These are phyloP conservation scores for Kodamaea kaohsiungensis DNA, from an alignment of 805 yeast species.

Conservation along the genomic window DNA sequence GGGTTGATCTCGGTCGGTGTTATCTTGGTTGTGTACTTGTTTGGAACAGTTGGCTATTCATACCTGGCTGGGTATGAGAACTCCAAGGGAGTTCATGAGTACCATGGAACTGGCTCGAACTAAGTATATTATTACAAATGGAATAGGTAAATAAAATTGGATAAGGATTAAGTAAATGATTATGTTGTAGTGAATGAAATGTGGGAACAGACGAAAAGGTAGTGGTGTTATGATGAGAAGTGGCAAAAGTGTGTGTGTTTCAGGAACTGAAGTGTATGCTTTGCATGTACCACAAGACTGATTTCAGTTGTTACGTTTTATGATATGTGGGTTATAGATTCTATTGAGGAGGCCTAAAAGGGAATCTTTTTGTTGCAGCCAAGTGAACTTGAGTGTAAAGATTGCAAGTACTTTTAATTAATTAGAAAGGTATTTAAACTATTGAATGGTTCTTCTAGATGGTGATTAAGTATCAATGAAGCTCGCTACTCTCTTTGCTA, in stretches of 20 bases:
- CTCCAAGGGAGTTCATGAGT: not conserved
- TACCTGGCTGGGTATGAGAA: constrained; percentile 5
- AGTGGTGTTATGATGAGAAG: too few species aligned
- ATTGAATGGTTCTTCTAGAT: not conserved
- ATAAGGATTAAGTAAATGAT: not conserved
- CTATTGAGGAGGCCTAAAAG: constrained; percentile 1
- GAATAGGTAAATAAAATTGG: not conserved
- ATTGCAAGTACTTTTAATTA: too few species aligned
- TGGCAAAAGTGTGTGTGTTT: too few species aligned
- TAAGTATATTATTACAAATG: not conserved
- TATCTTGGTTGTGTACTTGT: constrained; percentile 13
- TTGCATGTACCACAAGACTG: not conserved
- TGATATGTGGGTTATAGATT: not conserved
- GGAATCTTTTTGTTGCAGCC: constrained; percentile 2
- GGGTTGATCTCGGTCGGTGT: constrained; percentile 11
- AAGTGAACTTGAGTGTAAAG: not conserved
- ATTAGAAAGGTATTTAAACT: not conserved
- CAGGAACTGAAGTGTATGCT: not conserved
- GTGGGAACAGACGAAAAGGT: too few species aligned
- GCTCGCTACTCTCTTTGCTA: not conserved
- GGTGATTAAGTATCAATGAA: not conserved
- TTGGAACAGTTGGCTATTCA: constrained; percentile 16
- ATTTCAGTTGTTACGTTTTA: not conserved
- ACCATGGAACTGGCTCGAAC: not conserved
- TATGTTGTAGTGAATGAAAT: not conserved